Evolutionary conservation across 2,329 filamentous ascomycete genomes (phyloP), one percentile per base, ranked within the genome.

Genomic region (Trichoderma pleuroti): DNA sequence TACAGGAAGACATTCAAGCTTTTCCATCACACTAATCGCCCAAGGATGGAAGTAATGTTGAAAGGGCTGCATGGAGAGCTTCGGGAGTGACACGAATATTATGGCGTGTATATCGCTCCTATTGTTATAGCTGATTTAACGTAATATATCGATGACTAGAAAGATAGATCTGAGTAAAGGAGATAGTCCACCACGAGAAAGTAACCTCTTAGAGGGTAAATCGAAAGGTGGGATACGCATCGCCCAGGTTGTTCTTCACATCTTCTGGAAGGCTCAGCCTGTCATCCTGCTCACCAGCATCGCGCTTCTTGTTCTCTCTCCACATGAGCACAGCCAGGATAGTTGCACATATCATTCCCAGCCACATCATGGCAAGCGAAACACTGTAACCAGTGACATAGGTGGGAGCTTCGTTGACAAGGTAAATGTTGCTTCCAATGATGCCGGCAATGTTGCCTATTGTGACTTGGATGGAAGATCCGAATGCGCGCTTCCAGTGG

Each of bases 401-500:
- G 34, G 76, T 76, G 0, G 86, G 86, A 62, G 79, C 80, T 74
- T 88, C 84, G 1, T 76, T 75, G 4, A 78, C 74, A 39, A 87
- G 75, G 73, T 85, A 88, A 68, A 87, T 82, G 73, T 87, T 87
- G 46, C 60, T 65, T 39, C 67, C 67, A 6, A 87, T 80, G 6
- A 66, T 56, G 32, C 63, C 63, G 16, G 63, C 63, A 30, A 66
- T 42, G 86, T 86, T 86, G 5, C 85, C 86, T 5, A 86, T 80
- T 70, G 82, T 72, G 62, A 73, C 66, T 39, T 70, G 68, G 82
- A 88, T 86, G 34, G 85, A 86, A 65, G 88, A 87, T 18, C 86
- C 86, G 11, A 86, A 85, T 56, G 82, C 85, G 67, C 86, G 81
- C 81, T 88, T 88, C 70, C 86, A 78, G 42, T 83, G 84, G 6